phyloP scores from a whole-genome alignment of 768 basidiomycete species.

The Coprinellus aureogranulatus region DNA sequence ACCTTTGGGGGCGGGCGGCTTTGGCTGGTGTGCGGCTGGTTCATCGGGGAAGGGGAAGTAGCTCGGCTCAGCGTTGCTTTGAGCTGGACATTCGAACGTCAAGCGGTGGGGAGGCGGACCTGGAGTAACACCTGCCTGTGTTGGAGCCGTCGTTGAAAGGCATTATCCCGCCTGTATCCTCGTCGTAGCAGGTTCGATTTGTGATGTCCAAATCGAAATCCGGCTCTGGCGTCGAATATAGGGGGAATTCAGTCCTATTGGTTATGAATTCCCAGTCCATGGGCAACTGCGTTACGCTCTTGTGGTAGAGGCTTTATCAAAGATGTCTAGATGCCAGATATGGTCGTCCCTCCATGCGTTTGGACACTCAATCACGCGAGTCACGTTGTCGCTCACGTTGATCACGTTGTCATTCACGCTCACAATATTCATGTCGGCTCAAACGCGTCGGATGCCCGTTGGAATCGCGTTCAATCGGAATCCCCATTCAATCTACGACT shows the following conservation, averaged over 20 bases:
- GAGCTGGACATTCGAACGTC: too few species aligned
- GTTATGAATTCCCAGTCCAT: neutral
- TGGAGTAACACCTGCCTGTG: neutral
- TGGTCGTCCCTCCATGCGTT: too few species aligned
- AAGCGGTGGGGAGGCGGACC: too few species aligned
- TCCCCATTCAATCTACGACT: neutral
- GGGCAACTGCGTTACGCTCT: too few species aligned
- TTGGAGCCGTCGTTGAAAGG: neutral
- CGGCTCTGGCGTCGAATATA: neutral
- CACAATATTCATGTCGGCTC: too few species aligned
- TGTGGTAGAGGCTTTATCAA: neutral
- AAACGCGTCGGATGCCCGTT: too few species aligned
- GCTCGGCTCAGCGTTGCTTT: neutral
- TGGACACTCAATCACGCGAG: too few species aligned
- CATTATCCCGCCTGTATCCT: neutral
- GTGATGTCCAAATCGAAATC: neutral
- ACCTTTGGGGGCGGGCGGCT: neutral
- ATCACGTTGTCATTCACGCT: too few species aligned
- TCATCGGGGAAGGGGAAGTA: neutral
- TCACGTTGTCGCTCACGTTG: too few species aligned
- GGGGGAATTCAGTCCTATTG: neutral
- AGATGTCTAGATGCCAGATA: too few species aligned
- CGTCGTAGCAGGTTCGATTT: neutral
- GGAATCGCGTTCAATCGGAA: too few species aligned
- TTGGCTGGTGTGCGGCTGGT: neutral